phyloP scores from a whole-genome alignment of 2,329 filamentous ascomycete species.

The Sporothrix curviconia region DNA sequence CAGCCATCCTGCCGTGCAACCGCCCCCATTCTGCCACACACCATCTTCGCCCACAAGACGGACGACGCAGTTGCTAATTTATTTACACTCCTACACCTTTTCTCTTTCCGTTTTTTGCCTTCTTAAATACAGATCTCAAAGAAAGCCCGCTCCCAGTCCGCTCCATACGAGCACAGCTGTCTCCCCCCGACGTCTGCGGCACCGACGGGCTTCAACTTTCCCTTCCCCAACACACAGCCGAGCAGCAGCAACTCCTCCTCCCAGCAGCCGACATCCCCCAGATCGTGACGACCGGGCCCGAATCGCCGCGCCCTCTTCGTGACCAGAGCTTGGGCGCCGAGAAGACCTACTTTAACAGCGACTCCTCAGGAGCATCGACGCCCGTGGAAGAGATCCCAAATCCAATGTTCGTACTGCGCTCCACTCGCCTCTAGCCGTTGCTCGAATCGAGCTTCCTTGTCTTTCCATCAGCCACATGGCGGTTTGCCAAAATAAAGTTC shows the following conservation, averaged over 20 bases:
- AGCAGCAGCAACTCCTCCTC: background rate
- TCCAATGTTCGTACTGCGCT: constrained; percentile 26
- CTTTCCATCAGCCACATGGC: too few relatives aligned
- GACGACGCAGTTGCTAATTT: constrained; percentile 9
- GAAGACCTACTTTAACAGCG: constrained; percentile 33
- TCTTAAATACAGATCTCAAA: constrained; percentile 36
- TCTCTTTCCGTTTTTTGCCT: background rate
- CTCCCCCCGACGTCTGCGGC: constrained; percentile 38
- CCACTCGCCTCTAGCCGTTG: background rate
- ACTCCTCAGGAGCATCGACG: constrained; percentile 30
- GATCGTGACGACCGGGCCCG: constrained; percentile 28
- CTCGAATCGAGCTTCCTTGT: background rate
- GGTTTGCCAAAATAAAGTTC: too few relatives aligned
- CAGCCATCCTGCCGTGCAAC: constrained; percentile 25
- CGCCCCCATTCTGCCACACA: constrained; percentile 8
- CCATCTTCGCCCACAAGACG: too few relatives aligned
- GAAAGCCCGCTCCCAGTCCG: constrained; percentile 44
- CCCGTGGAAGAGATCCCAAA: constrained; percentile 25
- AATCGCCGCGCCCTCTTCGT: constrained; percentile 21
- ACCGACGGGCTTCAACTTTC: constrained; percentile 32
- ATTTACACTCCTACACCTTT: background rate
- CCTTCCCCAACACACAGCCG: constrained; percentile 20
- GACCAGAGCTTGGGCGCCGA: constrained; percentile 20
- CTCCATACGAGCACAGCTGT: constrained; percentile 38
- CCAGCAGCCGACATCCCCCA: constrained; percentile 24